Base-by-base conservation (phyloP, 164 flowering plant species). In the Annona squamosa region DNA sequence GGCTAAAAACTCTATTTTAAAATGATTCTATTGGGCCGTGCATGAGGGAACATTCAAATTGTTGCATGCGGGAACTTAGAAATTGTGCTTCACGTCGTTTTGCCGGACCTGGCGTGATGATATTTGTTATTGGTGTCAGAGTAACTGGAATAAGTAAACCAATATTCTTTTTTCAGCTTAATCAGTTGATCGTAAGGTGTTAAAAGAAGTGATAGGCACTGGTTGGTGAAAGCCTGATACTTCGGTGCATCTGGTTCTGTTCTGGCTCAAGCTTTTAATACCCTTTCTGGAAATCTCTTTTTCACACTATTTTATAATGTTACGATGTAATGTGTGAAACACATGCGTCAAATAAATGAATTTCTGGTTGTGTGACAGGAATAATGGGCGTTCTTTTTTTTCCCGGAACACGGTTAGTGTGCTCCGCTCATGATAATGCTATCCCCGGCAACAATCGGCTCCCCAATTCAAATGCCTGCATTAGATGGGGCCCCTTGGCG, bases 331-430 rank as follows among this genome's bases (percentile, higher is more conserved):
- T 45, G 18, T 46, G 44, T 1, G 10, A 9, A 42, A 45, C 4
- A 68, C 70, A 42, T 17, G 19, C n/a, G 5, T 68, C 37, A 4
- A 68, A 37, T 45, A 46, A 72, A 6, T 44, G 65, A 43, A 18
- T 3, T 63, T 46, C 19, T 72, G 42, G 5, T 46, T 46, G 52
- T 56, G 52, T 56, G 16, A 52, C 64, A 66, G 70, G 65, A n/a
- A 66, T 16, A 7, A 85, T 81, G 85, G 79, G 79, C 65, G 72
- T 66, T 4, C 5, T 78, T 52, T 46, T 72, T 56, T 59, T 71
- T 74, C 73, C 79, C 7, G 72, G 68, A 70, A 69, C 76, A 52
- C 76, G 84, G 63, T 69, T 74, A 19, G 44, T 74, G 71, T 71
- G 69, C 66, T 56, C 64, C 61, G 73, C 74, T 1, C 74, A 63